These are phyloP conservation scores for Rickenella mellea DNA, from an alignment of 768 basidiomycete genomes.

Conservation along the genomic window DNA sequence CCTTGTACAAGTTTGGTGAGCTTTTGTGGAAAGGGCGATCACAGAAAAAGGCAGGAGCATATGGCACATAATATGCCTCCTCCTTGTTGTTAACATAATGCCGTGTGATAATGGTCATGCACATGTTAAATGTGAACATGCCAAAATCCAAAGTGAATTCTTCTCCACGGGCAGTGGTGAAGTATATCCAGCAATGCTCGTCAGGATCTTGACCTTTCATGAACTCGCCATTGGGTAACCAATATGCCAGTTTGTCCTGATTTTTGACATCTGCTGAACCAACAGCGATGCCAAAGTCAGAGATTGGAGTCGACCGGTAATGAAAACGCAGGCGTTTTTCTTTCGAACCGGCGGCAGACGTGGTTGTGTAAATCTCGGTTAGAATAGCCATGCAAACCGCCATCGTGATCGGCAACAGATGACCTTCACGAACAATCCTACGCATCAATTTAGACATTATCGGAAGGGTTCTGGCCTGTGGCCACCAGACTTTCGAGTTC, in stretches of 20 bases:
- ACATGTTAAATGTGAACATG: slow-evolving; percentile 36
- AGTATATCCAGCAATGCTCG: slow-evolving; percentile 43
- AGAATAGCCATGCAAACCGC: slow-evolving; percentile 25
- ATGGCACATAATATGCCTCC: background rate
- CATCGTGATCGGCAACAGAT: slow-evolving; percentile 23
- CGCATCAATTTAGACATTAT: slow-evolving; percentile 20
- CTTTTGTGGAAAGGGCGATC: background rate
- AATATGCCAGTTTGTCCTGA: slow-evolving; percentile 29
- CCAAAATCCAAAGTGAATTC: slow-evolving; percentile 29
- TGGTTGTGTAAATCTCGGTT: slow-evolving; percentile 31
- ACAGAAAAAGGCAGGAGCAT: slow-evolving; percentile 9
- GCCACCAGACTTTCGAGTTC: slow-evolving; percentile 25
- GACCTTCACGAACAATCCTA: slow-evolving; percentile 18
- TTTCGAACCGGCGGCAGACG: slow-evolving; percentile 7
- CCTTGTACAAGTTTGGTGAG: background rate
- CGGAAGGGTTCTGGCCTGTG: slow-evolving; percentile 14
- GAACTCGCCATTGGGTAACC: slow-evolving; percentile 9
- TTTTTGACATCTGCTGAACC: slow-evolving; percentile 24
- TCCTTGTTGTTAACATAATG: slow-evolving; percentile 12
- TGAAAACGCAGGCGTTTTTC: slow-evolving; percentile 24
- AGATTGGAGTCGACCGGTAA: slow-evolving; percentile 28
- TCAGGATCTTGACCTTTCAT: slow-evolving; percentile 30
- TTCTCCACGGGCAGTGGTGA: slow-evolving; percentile 32
- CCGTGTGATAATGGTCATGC: slow-evolving; percentile 10
- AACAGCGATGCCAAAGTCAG: slow-evolving; percentile 34